Conservation (phyloP, 805 yeast species). For the Ogataea neopini region DNA sequence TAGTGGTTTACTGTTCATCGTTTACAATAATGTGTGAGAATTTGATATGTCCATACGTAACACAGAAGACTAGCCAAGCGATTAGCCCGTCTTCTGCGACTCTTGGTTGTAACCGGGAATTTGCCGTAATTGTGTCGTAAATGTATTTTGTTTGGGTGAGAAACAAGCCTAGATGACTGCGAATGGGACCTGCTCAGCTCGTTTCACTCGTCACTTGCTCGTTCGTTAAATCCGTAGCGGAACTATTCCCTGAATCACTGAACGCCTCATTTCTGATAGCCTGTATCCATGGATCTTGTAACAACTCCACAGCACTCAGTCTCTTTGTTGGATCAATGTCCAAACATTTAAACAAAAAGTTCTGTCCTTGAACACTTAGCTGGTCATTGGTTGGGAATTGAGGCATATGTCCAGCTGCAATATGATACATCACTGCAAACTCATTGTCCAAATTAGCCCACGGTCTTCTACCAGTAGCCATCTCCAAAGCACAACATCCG, state of each 20-base stretch:
- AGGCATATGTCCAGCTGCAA: conserved; percentile 93
- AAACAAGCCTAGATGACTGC: too few species aligned
- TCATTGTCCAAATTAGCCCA: conserved; percentile 97
- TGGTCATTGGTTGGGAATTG: conserved; percentile 79
- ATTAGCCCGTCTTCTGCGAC: too few species aligned
- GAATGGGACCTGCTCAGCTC: too few species aligned
- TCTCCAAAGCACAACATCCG: conserved; percentile 93
- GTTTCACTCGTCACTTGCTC: background rate
- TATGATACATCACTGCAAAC: conserved; percentile 98
- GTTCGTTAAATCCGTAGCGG: conserved; percentile 7
- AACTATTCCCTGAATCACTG: conserved; percentile 40
- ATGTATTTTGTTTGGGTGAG: too few species aligned
- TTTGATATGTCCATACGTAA: background rate
- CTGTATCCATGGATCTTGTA: conserved; percentile 88
- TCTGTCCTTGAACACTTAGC: conserved; percentile 69
- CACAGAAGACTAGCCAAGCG: too few species aligned
- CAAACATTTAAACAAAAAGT: conserved; percentile 72
- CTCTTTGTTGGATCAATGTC: conserved; percentile 81
- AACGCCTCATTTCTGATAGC: conserved; percentile 71
- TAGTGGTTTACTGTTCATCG: background rate
- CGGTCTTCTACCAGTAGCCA: conserved; percentile 95
- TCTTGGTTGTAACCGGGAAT: too few species aligned
- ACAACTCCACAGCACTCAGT: conserved; percentile 78
- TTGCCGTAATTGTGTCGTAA: too few species aligned
- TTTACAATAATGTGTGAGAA: too few species aligned